Conservation (phyloP, 441 rosid species). For the Populus tomentosa region DNA sequence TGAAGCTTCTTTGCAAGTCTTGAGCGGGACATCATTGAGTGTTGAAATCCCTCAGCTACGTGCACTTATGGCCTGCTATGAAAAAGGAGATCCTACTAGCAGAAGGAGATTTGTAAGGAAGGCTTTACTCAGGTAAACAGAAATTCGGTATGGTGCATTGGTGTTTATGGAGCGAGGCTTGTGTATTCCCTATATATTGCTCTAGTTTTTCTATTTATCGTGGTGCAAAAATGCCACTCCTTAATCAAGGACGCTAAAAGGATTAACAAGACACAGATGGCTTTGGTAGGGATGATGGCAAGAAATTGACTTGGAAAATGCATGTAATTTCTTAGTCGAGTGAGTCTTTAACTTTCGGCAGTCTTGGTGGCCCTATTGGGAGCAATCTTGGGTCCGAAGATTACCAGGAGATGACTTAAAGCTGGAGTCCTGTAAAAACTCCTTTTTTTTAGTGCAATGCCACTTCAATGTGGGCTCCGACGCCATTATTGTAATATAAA, state of each 20-base stretch:
- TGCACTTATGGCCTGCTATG: background rate
- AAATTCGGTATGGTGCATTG: background rate
- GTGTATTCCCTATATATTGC: background rate
- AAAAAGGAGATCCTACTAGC: background rate
- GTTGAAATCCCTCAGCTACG: background rate
- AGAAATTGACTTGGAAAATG: constrained; percentile 10
- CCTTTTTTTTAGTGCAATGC: constrained; percentile 2
- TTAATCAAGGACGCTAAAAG: constrained; percentile 2
- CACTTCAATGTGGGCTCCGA: background rate
- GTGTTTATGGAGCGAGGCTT: background rate
- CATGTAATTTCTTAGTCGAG: constrained; percentile 6
- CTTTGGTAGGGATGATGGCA: constrained; percentile 17
- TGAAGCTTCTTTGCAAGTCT: constrained; percentile 51
- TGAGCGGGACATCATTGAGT: constrained; percentile 48
- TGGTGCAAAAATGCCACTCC: constrained; percentile 13
- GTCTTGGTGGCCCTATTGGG: constrained; percentile 19
- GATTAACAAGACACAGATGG: constrained; percentile 6
- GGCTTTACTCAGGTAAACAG: background rate
- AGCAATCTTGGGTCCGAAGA: constrained; percentile 32
- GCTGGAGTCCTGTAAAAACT: background rate
- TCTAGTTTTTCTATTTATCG: background rate
- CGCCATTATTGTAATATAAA: background rate
- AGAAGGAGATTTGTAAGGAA: constrained; percentile 2
- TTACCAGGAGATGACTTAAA: constrained; percentile 3
- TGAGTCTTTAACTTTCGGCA: constrained; percentile 31